Evolutionary conservation across 2,329 filamentous ascomycete species (phyloP).

Genomic region (Elsinoe fawcettii): DNA sequence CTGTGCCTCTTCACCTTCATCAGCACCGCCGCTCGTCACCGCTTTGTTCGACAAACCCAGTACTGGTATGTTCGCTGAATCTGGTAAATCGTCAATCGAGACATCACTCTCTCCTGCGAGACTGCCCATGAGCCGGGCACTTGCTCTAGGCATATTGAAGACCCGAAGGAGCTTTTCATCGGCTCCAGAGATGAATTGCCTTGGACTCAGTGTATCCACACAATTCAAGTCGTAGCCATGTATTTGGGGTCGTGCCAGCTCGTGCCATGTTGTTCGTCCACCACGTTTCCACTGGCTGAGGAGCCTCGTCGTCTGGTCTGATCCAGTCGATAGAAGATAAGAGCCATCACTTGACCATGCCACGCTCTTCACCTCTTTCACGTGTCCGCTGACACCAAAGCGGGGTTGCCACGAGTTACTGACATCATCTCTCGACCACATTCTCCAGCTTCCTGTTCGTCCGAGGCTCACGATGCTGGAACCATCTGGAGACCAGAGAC

Average conservation of each 20-base stretch:
- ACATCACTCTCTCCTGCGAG: neutral
- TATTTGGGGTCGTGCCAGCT: slow-evolving; percentile 91
- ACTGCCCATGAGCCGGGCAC: slow-evolving; percentile 59
- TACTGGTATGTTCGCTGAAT: slow-evolving; percentile 90
- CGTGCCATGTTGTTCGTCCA: slow-evolving; percentile 67
- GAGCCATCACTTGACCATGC: slow-evolving; percentile 75
- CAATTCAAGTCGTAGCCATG: slow-evolving; percentile 98
- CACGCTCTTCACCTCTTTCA: slow-evolving; percentile 69
- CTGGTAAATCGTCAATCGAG: slow-evolving; percentile 48
- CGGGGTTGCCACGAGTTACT: slow-evolving; percentile 67
- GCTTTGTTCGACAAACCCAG: slow-evolving; percentile 95
- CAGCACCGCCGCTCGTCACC: slow-evolving; percentile 47
- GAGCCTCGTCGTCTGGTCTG: slow-evolving; percentile 86
- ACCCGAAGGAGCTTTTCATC: slow-evolving; percentile 98
- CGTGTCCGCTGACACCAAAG: slow-evolving; percentile 76
- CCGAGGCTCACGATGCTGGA: slow-evolving; percentile 71
- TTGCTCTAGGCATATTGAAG: slow-evolving; percentile 79
- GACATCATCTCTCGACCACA: slow-evolving; percentile 61
- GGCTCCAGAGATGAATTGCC: slow-evolving; percentile 84
- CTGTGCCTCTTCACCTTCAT: slow-evolving; percentile 35
- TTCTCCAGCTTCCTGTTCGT: slow-evolving; percentile 85
- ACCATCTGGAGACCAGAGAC: slow-evolving; percentile 79
- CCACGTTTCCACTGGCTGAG: slow-evolving; percentile 67
- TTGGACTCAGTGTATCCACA: slow-evolving; percentile 63
- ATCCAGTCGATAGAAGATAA: slow-evolving; percentile 81